Evolutionary conservation across 2,329 filamentous ascomycete genomes (phyloP), one percentile per base, ranked within the genome.

Genomic region (Metarhizium guizhouense): DNA sequence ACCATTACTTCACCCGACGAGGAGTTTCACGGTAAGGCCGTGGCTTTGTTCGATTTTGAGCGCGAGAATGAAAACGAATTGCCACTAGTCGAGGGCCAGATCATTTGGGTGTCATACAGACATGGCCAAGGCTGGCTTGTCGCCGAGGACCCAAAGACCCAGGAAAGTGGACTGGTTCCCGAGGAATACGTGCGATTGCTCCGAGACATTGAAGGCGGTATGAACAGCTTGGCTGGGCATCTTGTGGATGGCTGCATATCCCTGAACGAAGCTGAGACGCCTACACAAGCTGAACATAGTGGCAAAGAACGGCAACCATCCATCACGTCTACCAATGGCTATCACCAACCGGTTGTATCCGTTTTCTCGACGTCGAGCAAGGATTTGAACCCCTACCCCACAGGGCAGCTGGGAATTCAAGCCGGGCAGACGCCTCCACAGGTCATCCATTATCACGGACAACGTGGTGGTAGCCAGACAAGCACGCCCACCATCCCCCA

Each of bases 41-140:
- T 99, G 32, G 94, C 94, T 6, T 77, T 99, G 25, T 99, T 96
- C 68, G 92, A 96, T 68, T 99, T 99, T 72, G 86, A 86, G 63
- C 83, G 92, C 36, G 93, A 97, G 71, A 96, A 97, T 68, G 91
- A 96, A 69, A 99, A 97, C 67, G 94, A 99, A 71, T 76, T 99
- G 56, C 90, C 91, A 4, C 76, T 99, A 50, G 85, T 90, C 0
- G 94, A 99, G 72, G 94, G 94, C 6, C 94, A 99, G 67, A 90
- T 96, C 56, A 96, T 99, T 56, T 88, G 94, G 77, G 92, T 99
- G 29, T 95, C 90, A 16, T 99, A 97, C 70, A 83, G 94, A 47
- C 92, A 97, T 67, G 93, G 93, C 16, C 91, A 97, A 72, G 94
- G 94, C 55, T 99, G 94, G 94, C 79, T 99, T 53, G 94, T 99